Base-by-base conservation (phyloP, 202 grass and related monocot species). In the Eragrostis tef region DNA sequence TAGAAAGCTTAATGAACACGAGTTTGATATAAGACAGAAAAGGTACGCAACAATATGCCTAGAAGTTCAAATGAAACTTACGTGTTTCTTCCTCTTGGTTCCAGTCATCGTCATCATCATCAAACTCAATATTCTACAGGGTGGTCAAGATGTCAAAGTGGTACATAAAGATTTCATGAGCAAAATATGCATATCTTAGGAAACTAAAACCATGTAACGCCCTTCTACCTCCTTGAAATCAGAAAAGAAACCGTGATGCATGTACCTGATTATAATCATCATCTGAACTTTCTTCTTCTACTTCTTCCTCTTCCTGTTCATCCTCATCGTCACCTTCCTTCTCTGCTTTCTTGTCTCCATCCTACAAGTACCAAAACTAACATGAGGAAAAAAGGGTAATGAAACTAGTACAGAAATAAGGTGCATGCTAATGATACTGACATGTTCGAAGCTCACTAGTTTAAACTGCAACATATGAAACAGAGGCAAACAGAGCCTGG, bases 31-130 rank as follows among this genome's bases (percentile, higher is more conserved):
- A 46, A 11, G 70, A 36, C 57, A 15, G 48, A 49, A 47, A 65
- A n/a, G 24, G 24, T 43, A 31, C 2, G 2, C 31, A 52, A 3
- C 20, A 3, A 43, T 59, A 59, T 9, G 41, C 58, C 58, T 59
- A 59, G 7, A 73, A 77, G 42, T 67, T 82, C 31, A 78, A 60
- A 67, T 74, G 17, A 69, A 54, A 86, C 87, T 82, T 82, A 89
- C 87, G 83, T 4, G 87, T 50, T 89, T 86, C 73, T 6, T 46
- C 87, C 67, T 73, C 79, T 45, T 89, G 83, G 51, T 89, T 89
- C 87, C 83, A 86, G 74, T 89, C 87, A 73, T 89, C 87, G 0
- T 89, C 87, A 0, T 89, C 83, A 4, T 89, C 87, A 52, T 89
- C 87, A 79, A 89, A 89, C 58, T 86, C 79, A 14, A 89, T 53